phyloP scores from a whole-genome alignment of 2,329 filamentous ascomycete species.

The Cladosporium sp. region DNA sequence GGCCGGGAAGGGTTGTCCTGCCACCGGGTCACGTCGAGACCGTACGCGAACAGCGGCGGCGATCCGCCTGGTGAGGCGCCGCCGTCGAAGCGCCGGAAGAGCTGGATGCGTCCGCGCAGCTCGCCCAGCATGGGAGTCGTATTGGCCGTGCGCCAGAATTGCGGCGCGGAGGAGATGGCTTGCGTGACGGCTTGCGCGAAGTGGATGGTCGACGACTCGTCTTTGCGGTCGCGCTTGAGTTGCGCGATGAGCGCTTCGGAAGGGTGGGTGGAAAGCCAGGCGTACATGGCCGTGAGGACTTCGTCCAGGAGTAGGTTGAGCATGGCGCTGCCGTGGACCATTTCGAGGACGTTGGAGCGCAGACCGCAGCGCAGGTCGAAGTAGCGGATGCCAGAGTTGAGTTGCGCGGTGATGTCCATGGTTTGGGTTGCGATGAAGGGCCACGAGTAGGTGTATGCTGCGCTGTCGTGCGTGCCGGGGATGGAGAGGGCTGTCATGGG shows the following conservation, averaged over 20 bases:
- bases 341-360: slow-evolving; percentile 27
- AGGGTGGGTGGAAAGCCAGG: slow-evolving; percentile 26
- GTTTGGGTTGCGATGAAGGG: slow-evolving; percentile 33
- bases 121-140: slow-evolving; percentile 32
- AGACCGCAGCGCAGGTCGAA: slow-evolving; percentile 35
- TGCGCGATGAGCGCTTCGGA: slow-evolving; percentile 32
- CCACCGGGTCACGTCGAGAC: slow-evolving; percentile 33
- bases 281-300: slow-evolving; percentile 28
- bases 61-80: neutral
- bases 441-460: slow-evolving; percentile 31
- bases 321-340: slow-evolving; percentile 33
- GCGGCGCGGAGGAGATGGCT: slow-evolving; percentile 22
- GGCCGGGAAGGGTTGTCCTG: slow-evolving; percentile 31
- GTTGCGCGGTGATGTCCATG: slow-evolving; percentile 27
- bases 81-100: slow-evolving; percentile 31
- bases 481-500: slow-evolving; percentile 30
- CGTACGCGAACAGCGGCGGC: slow-evolving; percentile 22
- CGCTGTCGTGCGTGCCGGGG: slow-evolving; percentile 35
- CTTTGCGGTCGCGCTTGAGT: slow-evolving; percentile 32
- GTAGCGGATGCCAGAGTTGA: slow-evolving; percentile 33
- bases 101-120: slow-evolving; percentile 32
- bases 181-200: slow-evolving; percentile 38
- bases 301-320: slow-evolving; percentile 28
- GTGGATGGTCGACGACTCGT: slow-evolving; percentile 27
- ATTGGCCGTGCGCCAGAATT: slow-evolving; percentile 31